Evolutionary conservation across 2,329 filamentous ascomycete species (phyloP), one percentile per base, ranked within the genome.

Genomic region (Cercospora citrullina): DNA sequence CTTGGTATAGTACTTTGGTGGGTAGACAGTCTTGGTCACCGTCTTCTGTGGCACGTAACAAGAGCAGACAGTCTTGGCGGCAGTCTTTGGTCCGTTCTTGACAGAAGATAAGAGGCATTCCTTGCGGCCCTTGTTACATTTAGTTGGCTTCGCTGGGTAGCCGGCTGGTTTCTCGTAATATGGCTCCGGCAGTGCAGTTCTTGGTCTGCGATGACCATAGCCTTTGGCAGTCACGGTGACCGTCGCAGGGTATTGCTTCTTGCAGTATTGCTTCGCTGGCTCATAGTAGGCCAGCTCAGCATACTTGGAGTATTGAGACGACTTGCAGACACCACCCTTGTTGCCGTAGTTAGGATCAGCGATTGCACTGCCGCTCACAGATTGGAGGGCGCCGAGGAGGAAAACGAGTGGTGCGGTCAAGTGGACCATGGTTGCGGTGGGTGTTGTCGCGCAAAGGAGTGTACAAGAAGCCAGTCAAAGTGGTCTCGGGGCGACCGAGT

Each of bases 181-280:
- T 16, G 48, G 48, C 48, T 55, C 48, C 1, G 48, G 48, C 1
- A 55, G 5, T 6, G 48, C 48, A 26, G 48, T 55, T 14, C 48
- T 55, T 59, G 55, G 28, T 21, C 7, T n/a, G n/a, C 55, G 55
- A 31, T 36, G n/a, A 18, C 31, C 31, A 36, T 59, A 31, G 31
- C 55, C 55, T 36, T 59, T 59, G n/a, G 55, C 55, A 18, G 55
- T 59, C 3, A 59, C 55, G 8, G 55, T 59, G 31, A 59, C 55
- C 8, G 28, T 59, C 3, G 55, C 55, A 5, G 55, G 55, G 31
- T 33, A 59, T 1, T 59, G 28, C n/a, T 33, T 59, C 55, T 36
- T 33, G 55, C 55, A 59, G 55, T 59, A 59, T 36, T 59, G 55
- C 30, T 59, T 36, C 10, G 55, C 55, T n/a, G 55, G 55, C 55